Base-by-base conservation (phyloP, 352 stramenopile genomes). In the Globisporangium paroecandrum region DNA sequence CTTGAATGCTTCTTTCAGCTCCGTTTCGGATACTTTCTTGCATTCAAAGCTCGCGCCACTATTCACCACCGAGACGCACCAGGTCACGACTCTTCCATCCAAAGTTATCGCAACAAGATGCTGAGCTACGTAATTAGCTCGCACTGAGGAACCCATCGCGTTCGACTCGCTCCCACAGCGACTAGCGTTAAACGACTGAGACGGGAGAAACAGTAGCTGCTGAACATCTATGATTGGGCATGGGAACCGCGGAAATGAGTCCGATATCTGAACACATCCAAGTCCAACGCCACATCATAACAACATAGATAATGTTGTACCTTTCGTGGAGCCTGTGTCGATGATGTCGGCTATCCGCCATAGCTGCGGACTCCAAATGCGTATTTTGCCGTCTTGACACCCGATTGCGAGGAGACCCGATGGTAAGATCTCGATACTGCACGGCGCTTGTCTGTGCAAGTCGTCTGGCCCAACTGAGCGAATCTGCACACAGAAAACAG, bases 311-410 rank as follows among this genome's bases (percentile, higher is more conserved):
- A 18, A 46, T 20, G 4, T 46, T 46, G 38, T 46, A 85, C 80
- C 80, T 72, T 78, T 77, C 13, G 74, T 68, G 1, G 81, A 88
- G 0, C 85, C 81, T 9, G 78, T 83, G 61, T 94, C 83, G 34
- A 94, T 78, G 13, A 72, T 85, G 12, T 83, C 79, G n/a, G 87
- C 75, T 7, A 79, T 78, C 54, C 85, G 87, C 58, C 81, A 82
- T 18, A 87, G 67, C 36, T 74, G 77, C n/a, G 79, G 81, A 27
- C 75, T 89, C 77, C 83, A 91, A 24, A 91, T 66, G 5, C 83
- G 86, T 29, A 94, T 82, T 53, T 90, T 92, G 25, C 83, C 82
- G 49, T 94, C 86, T 62, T 87, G 77, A 47, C 85, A 94, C 0
- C 84, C 86, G 24, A 94, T 91, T 3, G 83, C 86, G 8, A 94